These are phyloP conservation scores for Rhizopogon vesiculosus DNA, from an alignment of 768 basidiomycete species.

Conservation along the genomic window DNA sequence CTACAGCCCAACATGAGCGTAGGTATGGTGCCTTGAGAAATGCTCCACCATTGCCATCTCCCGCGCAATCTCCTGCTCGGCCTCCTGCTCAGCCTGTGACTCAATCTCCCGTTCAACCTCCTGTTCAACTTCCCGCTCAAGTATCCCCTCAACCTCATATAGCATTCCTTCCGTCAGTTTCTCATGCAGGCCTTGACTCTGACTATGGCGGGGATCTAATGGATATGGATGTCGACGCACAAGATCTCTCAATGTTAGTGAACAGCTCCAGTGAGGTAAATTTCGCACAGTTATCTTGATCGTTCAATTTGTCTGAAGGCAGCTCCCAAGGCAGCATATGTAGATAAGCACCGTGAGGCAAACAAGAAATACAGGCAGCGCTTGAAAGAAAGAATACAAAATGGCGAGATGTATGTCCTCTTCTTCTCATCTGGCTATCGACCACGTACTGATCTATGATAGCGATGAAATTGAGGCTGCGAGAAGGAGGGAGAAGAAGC, in stretches of 20 bases:
- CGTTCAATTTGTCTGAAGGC: neutral
- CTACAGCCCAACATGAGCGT: too few species aligned
- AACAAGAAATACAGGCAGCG: neutral
- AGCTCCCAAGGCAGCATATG: neutral
- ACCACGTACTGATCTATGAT: neutral
- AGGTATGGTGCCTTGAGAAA: too few species aligned
- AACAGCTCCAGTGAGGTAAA: neutral
- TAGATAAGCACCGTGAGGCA: neutral
- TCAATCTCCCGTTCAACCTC: neutral
- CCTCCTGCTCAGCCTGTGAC: neutral
- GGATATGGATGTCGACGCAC: neutral
- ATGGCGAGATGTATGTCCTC: neutral
- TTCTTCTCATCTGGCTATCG: neutral
- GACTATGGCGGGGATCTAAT: neutral
- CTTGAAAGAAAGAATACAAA: neutral
- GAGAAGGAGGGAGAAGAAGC: neutral
- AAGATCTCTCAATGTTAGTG: neutral
- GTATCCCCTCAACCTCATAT: too few species aligned
- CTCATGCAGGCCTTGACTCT: neutral
- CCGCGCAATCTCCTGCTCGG: neutral
- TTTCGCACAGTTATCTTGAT: neutral
- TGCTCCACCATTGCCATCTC: too few species aligned
- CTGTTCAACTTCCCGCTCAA: neutral
- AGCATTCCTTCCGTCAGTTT: neutral
- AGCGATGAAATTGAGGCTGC: neutral